phyloP scores from a whole-genome alignment of 306 rosid genomes.

The Citrullus mucosospermus region DNA sequence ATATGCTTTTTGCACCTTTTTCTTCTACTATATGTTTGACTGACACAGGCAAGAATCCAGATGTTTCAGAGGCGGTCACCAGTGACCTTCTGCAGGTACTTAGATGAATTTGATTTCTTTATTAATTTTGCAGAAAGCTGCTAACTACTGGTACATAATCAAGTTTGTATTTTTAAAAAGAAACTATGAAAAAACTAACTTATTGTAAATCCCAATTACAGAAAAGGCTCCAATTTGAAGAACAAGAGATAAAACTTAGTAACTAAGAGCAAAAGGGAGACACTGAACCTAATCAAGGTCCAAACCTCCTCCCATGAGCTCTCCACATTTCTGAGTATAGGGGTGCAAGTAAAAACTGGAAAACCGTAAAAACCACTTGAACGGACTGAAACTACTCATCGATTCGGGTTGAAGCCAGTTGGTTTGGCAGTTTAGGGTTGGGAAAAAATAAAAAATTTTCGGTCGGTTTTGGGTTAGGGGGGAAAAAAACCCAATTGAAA shows the following conservation, averaged over 20 bases:
- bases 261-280: neutral
- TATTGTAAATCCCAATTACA: neutral
- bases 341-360: too few species aligned
- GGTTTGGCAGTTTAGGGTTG: too few species aligned
- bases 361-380: too few species aligned
- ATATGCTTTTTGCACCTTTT: neutral
- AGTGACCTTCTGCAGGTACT: constrained; percentile 61
- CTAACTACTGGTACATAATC: neutral
- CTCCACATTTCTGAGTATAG: neutral
- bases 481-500: too few species aligned
- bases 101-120: neutral
- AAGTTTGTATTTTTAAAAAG: neutral
- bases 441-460: too few species aligned
- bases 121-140: neutral
- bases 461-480: too few species aligned
- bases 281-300: neutral
- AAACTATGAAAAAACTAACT: neutral
- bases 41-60: constrained; percentile 51
- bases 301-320: neutral
- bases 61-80: constrained; percentile 38
- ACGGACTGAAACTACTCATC: too few species aligned
- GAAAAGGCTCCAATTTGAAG: neutral
- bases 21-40: constrained; percentile 8
- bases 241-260: neutral
- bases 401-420: too few species aligned